These are phyloP conservation scores for Pneumocystis jirovecii DNA, from an alignment of 1,139 yeast species.

Conservation along the genomic window DNA sequence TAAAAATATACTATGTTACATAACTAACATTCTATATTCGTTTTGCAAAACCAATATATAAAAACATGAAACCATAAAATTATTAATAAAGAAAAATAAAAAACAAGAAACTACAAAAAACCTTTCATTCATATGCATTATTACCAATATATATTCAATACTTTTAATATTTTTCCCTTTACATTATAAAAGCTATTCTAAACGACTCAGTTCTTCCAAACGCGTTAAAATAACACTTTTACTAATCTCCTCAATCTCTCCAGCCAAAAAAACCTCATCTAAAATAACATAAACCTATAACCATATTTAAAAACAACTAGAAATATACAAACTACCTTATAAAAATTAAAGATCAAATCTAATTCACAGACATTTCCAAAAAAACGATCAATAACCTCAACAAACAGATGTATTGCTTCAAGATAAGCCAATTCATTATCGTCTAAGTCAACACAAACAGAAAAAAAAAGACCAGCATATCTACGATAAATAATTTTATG, in stretches of 20 bases:
- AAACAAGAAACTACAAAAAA: neutral
- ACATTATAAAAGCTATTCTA: conserved; percentile 13
- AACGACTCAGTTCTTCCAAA: conserved; percentile 27
- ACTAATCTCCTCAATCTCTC: conserved; percentile 64
- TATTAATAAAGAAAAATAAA: neutral
- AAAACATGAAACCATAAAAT: neutral
- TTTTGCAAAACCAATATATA: neutral
- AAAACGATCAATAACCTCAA: conserved; percentile 72
- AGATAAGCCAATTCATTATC: conserved; percentile 73
- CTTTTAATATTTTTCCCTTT: neutral
- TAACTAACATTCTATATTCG: neutral
- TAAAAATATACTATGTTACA: neutral
- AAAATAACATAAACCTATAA: conserved; percentile 40
- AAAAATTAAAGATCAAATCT: conserved; percentile 71
- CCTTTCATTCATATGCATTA: neutral
- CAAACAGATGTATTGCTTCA: conserved; percentile 76
- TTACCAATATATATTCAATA: neutral
- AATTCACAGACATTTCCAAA: conserved; percentile 89
- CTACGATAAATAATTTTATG: conserved; percentile 69
- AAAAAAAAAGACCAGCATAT: conserved; percentile 82
- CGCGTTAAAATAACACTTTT: conserved; percentile 43
- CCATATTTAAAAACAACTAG: neutral
- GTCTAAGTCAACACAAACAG: conserved; percentile 55
- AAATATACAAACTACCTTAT: conserved; percentile 26
- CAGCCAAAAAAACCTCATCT: conserved; percentile 65